Base-by-base conservation (phyloP, 2,329 filamentous ascomycete genomes). In the Lachnellula arida region DNA sequence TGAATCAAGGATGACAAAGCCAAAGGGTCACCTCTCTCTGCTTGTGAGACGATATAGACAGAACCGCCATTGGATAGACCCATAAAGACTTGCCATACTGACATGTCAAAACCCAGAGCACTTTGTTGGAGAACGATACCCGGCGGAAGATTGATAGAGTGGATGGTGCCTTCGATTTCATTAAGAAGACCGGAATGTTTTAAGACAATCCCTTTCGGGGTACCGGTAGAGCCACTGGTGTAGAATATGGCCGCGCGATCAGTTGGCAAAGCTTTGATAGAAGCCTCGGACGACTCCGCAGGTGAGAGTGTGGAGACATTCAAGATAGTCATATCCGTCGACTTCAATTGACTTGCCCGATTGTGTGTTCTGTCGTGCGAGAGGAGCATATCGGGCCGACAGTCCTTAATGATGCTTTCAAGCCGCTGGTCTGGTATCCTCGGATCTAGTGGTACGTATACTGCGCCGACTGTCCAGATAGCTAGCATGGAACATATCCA, bases 361-460 rank as follows among this genome's bases (percentile, higher is more conserved):
- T 17, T 15, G 6, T 5, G 14, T 8, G 40, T 52, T 14, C 9
- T 22, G 1, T 17, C 7, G 22, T 52, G 25, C n/a, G 9, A 15
- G 12, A 54, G 22, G 8, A 54, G 39, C 11, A 22, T 44, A 6
- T 4, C 34, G 23, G 51, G 51, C 17, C 43, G 25, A 17, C 51
- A 54, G 32, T 47, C 35, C 15, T 40, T 19, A 2, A 68, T 65
- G 1, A 75, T 67, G 6, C 56, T 50, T 1, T 63, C 55, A 0
- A 76, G 68, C 1, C 75, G 68, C 5, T 63, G 22, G 0, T 65
- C n/a, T 0, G 69, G 63, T 9, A 65, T 68, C 0, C 63, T 55
- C 0, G 66, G 47, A 52, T 80, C 78, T 0, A 80, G 64, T 2
- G 74, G 74, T 4, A 76, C 65, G 37, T 74, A 75, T 1, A 70